Evolutionary conservation across 495 filamentous ascomycete species (phyloP).

Genomic region (Penicillium ochrochloron): DNA sequence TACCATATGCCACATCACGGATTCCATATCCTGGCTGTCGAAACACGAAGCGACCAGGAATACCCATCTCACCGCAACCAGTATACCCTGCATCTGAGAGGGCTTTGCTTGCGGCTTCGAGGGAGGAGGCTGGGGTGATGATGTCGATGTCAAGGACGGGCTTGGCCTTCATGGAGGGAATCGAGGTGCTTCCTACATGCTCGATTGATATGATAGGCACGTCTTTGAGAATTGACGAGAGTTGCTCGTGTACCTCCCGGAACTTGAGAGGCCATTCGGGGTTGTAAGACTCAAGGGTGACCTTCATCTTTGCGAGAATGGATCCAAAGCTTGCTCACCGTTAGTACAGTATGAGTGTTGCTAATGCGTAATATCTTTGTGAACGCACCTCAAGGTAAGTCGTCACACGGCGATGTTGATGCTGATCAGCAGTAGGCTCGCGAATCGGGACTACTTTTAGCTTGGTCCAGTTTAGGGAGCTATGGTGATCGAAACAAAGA

Average conservation of each 20-base stretch:
- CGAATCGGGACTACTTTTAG: neutral
- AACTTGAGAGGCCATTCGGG: neutral
- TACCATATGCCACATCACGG: neutral
- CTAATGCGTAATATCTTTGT: neutral
- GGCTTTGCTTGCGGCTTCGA: slow-evolving; percentile 3
- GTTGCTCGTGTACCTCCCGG: neutral
- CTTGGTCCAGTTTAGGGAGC: neutral
- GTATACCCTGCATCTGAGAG: slow-evolving; percentile 1
- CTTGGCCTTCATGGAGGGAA: slow-evolving; percentile 13
- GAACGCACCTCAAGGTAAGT: neutral
- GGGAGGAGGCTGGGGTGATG: slow-evolving; percentile 5
- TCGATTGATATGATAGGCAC: slow-evolving; percentile 13
- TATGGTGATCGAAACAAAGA: neutral
- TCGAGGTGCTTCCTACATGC: slow-evolving; percentile 17
- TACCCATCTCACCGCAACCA: neutral
- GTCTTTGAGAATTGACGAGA: neutral
- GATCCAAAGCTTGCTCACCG: neutral
- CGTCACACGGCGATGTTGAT: neutral
- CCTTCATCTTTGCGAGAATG: neutral
- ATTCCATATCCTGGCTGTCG: slow-evolving; percentile 4
- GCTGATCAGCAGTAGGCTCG: neutral
- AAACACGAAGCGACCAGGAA: slow-evolving; percentile 1
- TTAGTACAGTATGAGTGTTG: neutral
- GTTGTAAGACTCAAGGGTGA: neutral
- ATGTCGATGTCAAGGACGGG: slow-evolving; percentile 22